A percentile compares a stretch with the other conserved stretches of the same genome.
Conservation (phyloP, 1,284 basidiomycete genomes). For the Inonotus hispidus region DNA sequence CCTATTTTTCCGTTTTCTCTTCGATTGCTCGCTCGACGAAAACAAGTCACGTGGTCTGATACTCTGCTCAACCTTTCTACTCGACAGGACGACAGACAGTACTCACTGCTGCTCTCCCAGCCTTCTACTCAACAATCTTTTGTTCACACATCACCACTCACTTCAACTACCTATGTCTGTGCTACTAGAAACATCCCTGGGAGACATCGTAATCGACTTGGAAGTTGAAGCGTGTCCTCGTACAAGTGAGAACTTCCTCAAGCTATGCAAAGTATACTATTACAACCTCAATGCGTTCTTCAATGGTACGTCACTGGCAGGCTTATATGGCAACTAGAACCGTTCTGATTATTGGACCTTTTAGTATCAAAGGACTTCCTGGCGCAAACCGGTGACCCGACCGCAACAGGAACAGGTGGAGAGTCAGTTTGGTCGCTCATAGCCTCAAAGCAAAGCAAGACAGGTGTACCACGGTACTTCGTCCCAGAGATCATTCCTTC, state of each 20-base stretch:
- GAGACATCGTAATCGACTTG: slow-evolving; percentile 94
- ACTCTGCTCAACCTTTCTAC: too few relatives aligned
- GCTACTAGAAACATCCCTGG: slow-evolving; percentile 91
- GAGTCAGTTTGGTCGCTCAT: slow-evolving; percentile 79
- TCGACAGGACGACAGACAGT: too few relatives aligned
- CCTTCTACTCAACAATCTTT: too few relatives aligned
- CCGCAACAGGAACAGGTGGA: slow-evolving; percentile 91
- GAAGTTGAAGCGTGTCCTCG: slow-evolving; percentile 88
- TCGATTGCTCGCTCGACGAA: too few relatives aligned
- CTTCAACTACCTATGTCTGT: slow-evolving; percentile 81
- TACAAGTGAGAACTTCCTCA: slow-evolving; percentile 93
- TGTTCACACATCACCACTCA: too few relatives aligned
- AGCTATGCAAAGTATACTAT: slow-evolving; percentile 94
- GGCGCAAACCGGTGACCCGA: slow-evolving; percentile 91
- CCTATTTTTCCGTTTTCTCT: too few relatives aligned
- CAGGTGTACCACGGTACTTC: slow-evolving; percentile 70
- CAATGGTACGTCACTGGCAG: slow-evolving; percentile 61
- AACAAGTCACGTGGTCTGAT: too few relatives aligned
- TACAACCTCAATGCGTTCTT: slow-evolving; percentile 97
- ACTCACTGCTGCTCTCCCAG: too few relatives aligned
- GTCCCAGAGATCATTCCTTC: slow-evolving; percentile 72
- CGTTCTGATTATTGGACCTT: slow-evolving; percentile 3
- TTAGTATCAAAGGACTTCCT: slow-evolving; percentile 94
- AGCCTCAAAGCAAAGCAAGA: slow-evolving; percentile 40
- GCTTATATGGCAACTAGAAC: neutral